Base-by-base conservation (phyloP, 2,329 filamentous ascomycete genomes). In the Microdochium bolleyi region DNA sequence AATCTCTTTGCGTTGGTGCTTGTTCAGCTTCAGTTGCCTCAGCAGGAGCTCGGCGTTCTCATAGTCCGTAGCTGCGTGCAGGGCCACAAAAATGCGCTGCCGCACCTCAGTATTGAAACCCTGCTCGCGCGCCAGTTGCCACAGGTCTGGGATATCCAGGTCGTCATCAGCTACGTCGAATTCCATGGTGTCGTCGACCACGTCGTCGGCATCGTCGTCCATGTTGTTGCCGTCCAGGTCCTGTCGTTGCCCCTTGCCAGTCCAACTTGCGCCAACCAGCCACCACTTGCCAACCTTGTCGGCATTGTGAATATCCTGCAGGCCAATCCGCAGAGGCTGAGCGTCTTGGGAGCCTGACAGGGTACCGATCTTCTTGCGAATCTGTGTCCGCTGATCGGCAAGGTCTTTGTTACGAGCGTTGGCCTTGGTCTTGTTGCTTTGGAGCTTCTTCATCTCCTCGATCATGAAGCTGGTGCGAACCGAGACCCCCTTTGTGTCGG, bases 381-480 rank as follows among this genome's bases (percentile, higher is more conserved):
- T 95, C 49, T 88, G 84, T 16, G 85, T 86, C 1, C 89, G 88
- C 62, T 96, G 89, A 62, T 96, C 91, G 1, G 85, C 82, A 5
- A 95, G 75, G 2, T 80, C 82, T 1, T 88, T 88, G 41, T 87
- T 88, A 48, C 80, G 79, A 3, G 80, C 80, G 16, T 83, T 84
- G 14, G 85, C 84, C 68, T 92, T 96, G 64, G 92, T 79, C 55
- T 89, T 89, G 70, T 94, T 96, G 73, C 95, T 96, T 67, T 96
- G 96, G 27, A 99, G 77, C 62, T 96, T 89, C 54, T 88, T 90
- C 67, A 99, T 96, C 1, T 88, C 94, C 63, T 97, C 92, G 51
- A 99, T 88, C 92, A 97, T 97, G 70, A 96, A 96, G 60, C 88
- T 95, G 1, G 92, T 96, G 53, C 94, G 85, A 10, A 92, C 88